Evolutionary conservation across 2,329 filamentous ascomycete genomes (phyloP).

Genomic region (Colletotrichum magnum): DNA sequence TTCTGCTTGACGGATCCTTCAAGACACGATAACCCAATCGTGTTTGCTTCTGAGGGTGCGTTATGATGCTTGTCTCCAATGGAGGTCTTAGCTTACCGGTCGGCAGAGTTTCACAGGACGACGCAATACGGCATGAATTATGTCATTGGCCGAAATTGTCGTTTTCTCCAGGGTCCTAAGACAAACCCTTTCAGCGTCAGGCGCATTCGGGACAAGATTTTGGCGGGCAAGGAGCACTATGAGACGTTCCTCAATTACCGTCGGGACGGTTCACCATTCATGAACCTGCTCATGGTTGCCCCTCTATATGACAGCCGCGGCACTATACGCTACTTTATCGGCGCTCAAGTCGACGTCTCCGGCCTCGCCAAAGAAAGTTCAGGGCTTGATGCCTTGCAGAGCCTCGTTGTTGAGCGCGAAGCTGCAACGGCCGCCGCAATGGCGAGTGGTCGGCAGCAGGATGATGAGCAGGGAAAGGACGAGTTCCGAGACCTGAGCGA

Average conservation of each 20-base stretch:
- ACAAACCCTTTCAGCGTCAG: slow-evolving; percentile 75
- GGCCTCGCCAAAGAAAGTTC: slow-evolving; percentile 76
- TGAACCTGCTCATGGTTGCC: slow-evolving; percentile 83
- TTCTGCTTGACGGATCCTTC: slow-evolving; percentile 85
- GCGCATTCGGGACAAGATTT: slow-evolving; percentile 73
- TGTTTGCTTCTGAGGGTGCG: slow-evolving; percentile 81
- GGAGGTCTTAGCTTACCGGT: not conserved
- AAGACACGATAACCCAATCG: slow-evolving; percentile 80
- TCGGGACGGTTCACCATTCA: slow-evolving; percentile 82
- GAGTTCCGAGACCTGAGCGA: slow-evolving; percentile 77
- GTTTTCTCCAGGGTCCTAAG: slow-evolving; percentile 82
- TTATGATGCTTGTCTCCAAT: not conserved
- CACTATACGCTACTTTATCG: slow-evolving; percentile 76
- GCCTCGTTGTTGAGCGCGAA: slow-evolving; percentile 57
- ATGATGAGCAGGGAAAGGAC: slow-evolving; percentile 52
- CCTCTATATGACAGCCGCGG: slow-evolving; percentile 79
- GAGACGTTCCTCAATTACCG: slow-evolving; percentile 85
- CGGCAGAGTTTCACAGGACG: slow-evolving; percentile 77
- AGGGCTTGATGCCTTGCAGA: slow-evolving; percentile 73
- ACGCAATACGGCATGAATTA: slow-evolving; percentile 83
- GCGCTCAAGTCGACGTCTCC: slow-evolving; percentile 80
- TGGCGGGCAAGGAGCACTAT: slow-evolving; percentile 76
- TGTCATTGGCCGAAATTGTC: slow-evolving; percentile 81
- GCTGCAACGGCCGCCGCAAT: slow-evolving; percentile 36
- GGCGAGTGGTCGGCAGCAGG: slow-evolving; percentile 46